Base-by-base conservation (phyloP, 2,329 filamentous ascomycete genomes). In the Calonectria leucothoes region DNA sequence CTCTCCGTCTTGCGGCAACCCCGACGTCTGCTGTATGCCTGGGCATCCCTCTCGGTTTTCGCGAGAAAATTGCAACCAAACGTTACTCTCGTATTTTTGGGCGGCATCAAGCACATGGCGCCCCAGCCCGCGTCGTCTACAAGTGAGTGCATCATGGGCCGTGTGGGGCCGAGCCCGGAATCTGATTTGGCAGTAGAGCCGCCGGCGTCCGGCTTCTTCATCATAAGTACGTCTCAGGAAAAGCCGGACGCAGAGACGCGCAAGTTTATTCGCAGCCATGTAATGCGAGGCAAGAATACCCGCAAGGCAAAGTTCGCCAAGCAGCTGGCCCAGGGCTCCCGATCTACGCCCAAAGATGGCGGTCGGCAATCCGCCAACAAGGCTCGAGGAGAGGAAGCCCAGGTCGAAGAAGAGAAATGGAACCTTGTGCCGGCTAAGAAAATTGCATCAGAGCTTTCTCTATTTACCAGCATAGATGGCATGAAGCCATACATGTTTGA, bases 261-360 rank as follows among this genome's bases (percentile, higher is more conserved):
- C 63, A 77, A 74, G 63, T 59, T 76, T 20, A 81, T 81, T 48
- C 79, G 80, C 49, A 80, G 80, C 70, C 78, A 81, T 79, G 79
- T 80, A 12, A 81, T 81, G 80, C 78, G 78, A 17, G 79, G 78
- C 3, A 81, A 80, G 63, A 81, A 81, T 35, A 76, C 71, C 17
- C 74, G 79, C 17, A 69, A 65, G 35, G 29, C 65, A 11, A 66
- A 70, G 71, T 63, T 59, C 17, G 33, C 59, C 48, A 66, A 59
- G 39, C 67, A 70, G 49, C 37, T 65, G 17, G 52, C 48, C 20
- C 27, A 49, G 10, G 29, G 55, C 6, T 17, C 35, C 6, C 29
- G 12, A 4, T 2, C 48, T 5, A 17, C 17, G 6, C 48, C 69
- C n/a, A 67, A 52, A 37, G 33, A 10, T 61, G 55, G 25, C 23